Conservation (phyloP, 106 monocot species). For the Xerophyta viscosa region DNA sequence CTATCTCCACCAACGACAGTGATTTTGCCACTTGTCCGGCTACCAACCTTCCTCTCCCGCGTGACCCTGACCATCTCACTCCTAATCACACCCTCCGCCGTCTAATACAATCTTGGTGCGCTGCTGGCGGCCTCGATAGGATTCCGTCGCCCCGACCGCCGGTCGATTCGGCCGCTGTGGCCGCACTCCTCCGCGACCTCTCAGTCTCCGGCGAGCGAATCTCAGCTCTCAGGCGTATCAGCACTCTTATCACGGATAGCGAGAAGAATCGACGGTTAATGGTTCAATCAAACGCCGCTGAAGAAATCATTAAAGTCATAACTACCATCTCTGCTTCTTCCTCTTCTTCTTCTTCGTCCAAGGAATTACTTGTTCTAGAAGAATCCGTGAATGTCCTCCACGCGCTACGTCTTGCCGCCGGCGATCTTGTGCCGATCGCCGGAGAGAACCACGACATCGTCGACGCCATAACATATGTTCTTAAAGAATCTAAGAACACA, state of each 20-base stretch:
- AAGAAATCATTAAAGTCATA: constrained; percentile 33
- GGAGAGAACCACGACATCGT: constrained; percentile 10
- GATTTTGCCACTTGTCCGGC: constrained; percentile 37
- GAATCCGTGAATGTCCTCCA: constrained; percentile 48
- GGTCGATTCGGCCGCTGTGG: constrained; percentile 16
- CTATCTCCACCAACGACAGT: not conserved
- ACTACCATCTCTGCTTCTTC: too few species aligned
- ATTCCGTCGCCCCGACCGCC: constrained; percentile 47
- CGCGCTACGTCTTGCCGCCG: constrained; percentile 31
- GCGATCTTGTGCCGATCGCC: constrained; percentile 12
- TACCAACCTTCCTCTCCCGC: constrained; percentile 37
- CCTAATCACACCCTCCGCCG: constrained; percentile 65
- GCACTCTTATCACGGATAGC: constrained; percentile 20
- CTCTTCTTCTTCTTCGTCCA: too few species aligned
- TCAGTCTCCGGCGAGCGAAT: not conserved
- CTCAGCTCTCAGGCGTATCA: constrained; percentile 17
- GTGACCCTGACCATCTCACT: constrained; percentile 19
- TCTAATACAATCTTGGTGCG: constrained; percentile 59
- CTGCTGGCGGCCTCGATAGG: constrained; percentile 43
- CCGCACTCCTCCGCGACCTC: constrained; percentile 26
- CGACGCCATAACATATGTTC: constrained; percentile 15
- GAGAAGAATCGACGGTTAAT: constrained; percentile 27
- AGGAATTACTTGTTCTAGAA: constrained; percentile 6
- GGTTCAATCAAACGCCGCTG: constrained; percentile 14
- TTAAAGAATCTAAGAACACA: constrained; percentile 9